Percentiles rank a stretch among this genome's conserved stretches.
These are phyloP conservation scores for Daldinia loculata DNA, from an alignment of 495 filamentous ascomycete species.

Conservation along the genomic window DNA sequence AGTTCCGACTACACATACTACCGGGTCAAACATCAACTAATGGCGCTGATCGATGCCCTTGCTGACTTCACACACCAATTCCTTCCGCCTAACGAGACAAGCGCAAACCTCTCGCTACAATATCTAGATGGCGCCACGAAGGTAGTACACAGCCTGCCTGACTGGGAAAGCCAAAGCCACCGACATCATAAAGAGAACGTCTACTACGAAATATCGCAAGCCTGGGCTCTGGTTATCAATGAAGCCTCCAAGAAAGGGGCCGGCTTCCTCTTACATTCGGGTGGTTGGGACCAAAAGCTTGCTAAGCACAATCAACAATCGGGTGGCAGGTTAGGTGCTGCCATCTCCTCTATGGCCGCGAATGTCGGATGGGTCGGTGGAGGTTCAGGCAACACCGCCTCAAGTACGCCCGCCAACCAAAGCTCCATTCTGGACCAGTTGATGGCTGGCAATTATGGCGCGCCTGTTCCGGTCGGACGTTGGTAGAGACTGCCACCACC, in stretches of 20 bases:
- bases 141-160: constrained; percentile 85
- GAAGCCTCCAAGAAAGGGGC: constrained; percentile 92
- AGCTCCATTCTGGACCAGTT: constrained; percentile 81
- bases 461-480: constrained; percentile 77
- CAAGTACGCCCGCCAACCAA: constrained; percentile 53
- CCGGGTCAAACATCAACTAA: constrained; percentile 82
- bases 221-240: constrained; percentile 90
- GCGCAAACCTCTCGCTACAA: constrained; percentile 77
- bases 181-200: constrained; percentile 91
- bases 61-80: constrained; percentile 95
- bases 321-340: constrained; percentile 81
- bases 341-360: constrained; percentile 76
- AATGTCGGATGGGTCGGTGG: constrained; percentile 80
- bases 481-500: constrained; percentile 57
- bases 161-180: constrained; percentile 85
- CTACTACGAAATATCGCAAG: constrained; percentile 93
- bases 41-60: constrained; percentile 84
- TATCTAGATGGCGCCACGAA: constrained; percentile 91
- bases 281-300: constrained; percentile 91
- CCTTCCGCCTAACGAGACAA: constrained; percentile 87
- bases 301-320: constrained; percentile 88
- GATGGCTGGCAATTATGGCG: constrained; percentile 78
- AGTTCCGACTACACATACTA: constrained; percentile 95
- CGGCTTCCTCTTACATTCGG: constrained; percentile 89
- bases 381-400: constrained; percentile 49